Conservation (phyloP, 1,284 basidiomycete genomes). For the Leccinum subrobustum region DNA sequence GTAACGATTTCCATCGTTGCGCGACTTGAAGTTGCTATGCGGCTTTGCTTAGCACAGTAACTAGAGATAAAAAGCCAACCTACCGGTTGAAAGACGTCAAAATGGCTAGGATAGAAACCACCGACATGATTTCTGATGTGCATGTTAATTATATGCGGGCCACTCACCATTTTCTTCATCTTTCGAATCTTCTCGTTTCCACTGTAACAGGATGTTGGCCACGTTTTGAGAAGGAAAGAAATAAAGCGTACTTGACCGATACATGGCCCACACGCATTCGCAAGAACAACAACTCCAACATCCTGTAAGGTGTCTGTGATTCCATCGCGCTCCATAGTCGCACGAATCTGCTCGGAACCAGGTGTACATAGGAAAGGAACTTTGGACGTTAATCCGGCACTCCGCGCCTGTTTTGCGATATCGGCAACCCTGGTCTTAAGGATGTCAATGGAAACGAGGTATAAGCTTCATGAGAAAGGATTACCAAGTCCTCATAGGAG, state of each 20-base stretch:
- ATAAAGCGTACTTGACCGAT: conserved; percentile 78
- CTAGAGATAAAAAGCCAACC: conserved; percentile 3
- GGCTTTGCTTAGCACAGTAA: conserved; percentile 1
- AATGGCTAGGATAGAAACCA: conserved; percentile 62
- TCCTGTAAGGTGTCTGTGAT: conserved; percentile 80
- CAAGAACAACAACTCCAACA: conserved; percentile 90
- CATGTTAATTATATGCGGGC: conserved; percentile 2
- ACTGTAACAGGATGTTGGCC: conserved; percentile 43
- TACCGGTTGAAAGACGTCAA: conserved; percentile 95
- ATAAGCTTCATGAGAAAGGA: conserved; percentile 1
- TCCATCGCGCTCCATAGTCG: conserved; percentile 94
- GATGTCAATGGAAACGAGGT: conserved; percentile 11
- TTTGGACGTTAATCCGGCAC: conserved; percentile 78
- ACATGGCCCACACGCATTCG: conserved; percentile 98
- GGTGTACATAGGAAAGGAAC: conserved; percentile 97
- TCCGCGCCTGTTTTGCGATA: conserved; percentile 88
- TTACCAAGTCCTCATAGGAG: conserved; percentile 92
- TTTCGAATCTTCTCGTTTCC: conserved; percentile 92
- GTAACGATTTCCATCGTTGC: conserved; percentile 94
- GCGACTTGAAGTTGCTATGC: conserved; percentile 86
- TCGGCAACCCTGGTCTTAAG: conserved; percentile 71
- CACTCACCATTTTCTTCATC: conserved; percentile 88
- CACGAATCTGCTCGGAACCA: conserved; percentile 96
- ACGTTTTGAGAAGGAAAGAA: conserved; percentile 2
- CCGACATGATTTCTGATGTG: conserved; percentile 5